Base-by-base conservation (phyloP, 2,329 filamentous ascomycete species). In the Scleromitrula shiraiana region DNA sequence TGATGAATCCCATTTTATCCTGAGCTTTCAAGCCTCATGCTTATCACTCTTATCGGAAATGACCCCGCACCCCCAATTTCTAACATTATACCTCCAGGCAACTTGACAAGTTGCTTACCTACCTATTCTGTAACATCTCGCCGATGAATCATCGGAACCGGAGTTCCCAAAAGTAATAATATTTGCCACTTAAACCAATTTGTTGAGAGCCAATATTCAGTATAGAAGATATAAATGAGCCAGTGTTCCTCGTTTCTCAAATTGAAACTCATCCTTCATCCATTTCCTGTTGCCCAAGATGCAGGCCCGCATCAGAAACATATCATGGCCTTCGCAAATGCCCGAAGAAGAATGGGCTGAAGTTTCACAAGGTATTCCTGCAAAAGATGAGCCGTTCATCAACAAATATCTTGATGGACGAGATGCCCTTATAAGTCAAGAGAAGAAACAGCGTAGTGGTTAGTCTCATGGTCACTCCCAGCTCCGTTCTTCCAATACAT, bases 361-460 rank as follows among this genome's bases (percentile, higher is more conserved):
- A 55, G 64, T 82, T 51, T 64, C 69, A 38, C 65, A 72, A 50
- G 77, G 74, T n/a, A 67, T 84, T 30, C 80, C 80, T 4, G 65
- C 67, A 2, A 67, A 67, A 17, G 69, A 77, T 8, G 88, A 95
- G 59, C 80, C 83, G 0, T 89, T 95, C 65, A 77, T 96, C 39
- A 80, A 88, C 59, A 81, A 91, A 63, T 96, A 95, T 62, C 70
- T 95, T 32, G 68, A 78, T 36, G 88, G 88, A 19, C 79, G 90
- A 42, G 76, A 83, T 58, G 81, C 80, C 22, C 75, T 97, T 44
- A 84, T 95, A 49, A 74, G 74, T 15, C 78, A 95, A 62, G 93
- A 97, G 65, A 83, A 87, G 66, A 85, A 82, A 59, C 78, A 86
- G 60, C 81, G 90, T 50, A 89, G 88, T 64, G 89, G 88, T 85